Evolutionary conservation across 208 protist genomes (phyloP).

Genomic region (Leishmania tropica): DNA sequence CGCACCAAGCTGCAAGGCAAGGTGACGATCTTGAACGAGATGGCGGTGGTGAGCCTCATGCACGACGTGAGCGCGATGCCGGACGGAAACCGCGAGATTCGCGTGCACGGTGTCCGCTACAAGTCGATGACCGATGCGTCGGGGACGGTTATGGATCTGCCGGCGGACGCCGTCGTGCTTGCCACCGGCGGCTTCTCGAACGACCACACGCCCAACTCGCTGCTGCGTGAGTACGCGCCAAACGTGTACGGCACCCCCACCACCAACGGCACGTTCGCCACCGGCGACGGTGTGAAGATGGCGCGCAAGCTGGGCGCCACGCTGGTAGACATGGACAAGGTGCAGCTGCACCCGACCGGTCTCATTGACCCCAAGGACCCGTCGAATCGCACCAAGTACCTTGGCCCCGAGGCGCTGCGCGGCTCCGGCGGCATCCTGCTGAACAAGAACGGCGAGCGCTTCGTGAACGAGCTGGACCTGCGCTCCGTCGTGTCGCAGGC

Average conservation of each 20-base stretch:
- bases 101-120: slow-evolving; percentile 59
- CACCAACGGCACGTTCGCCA: slow-evolving; percentile 90
- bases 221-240: slow-evolving; percentile 85
- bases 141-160: slow-evolving; percentile 37
- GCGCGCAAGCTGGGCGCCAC: slow-evolving; percentile 66
- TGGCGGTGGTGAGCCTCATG: slow-evolving; percentile 42
- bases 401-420: slow-evolving; percentile 96
- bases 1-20: slow-evolving; percentile 43
- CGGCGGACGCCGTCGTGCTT: slow-evolving; percentile 81
- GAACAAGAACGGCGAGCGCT: slow-evolving; percentile 91
- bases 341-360: slow-evolving; percentile 96
- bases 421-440: slow-evolving; percentile 95
- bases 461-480: slow-evolving; percentile 95
- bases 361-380: slow-evolving; percentile 95
- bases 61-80: slow-evolving; percentile 33
- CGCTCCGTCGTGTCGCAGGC: slow-evolving; percentile 93
- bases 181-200: slow-evolving; percentile 90
- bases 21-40: slow-evolving; percentile 59
- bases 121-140: slow-evolving; percentile 25
- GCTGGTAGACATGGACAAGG: slow-evolving; percentile 94
- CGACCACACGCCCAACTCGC: slow-evolving; percentile 49
- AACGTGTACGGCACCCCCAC: slow-evolving; percentile 77
- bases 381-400: slow-evolving; percentile 84
- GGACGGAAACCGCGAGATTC: slow-evolving; percentile 46
- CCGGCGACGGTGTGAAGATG: slow-evolving; percentile 86